Conservation (phyloP, 2,329 filamentous ascomycete genomes). For the Colletotrichum sojae region DNA sequence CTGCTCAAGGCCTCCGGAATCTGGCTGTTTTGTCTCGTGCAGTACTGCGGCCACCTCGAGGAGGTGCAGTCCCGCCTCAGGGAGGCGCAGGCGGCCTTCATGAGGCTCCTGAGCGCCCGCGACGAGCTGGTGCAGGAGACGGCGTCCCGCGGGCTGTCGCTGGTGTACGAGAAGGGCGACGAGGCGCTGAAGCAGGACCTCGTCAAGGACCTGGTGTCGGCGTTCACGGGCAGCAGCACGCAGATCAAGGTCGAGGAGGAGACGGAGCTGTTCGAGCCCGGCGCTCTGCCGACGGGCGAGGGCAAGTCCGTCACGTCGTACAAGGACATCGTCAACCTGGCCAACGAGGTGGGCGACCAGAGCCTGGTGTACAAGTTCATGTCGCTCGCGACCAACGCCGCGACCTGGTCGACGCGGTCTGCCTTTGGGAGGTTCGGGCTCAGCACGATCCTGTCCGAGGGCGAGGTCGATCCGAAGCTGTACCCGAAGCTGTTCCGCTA, state of each 20-base stretch:
- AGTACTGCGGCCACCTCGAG: conserved; percentile 86
- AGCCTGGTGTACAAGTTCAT: conserved; percentile 99
- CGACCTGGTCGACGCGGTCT: conserved; percentile 96
- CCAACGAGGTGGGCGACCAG: conserved; percentile 96
- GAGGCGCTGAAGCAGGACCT: conserved; percentile 83
- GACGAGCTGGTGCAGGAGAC: conserved; percentile 98
- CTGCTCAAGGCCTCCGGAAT: conserved; percentile 93
- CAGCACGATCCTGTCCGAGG: conserved; percentile 91
- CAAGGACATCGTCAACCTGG: conserved; percentile 95
- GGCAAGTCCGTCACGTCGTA: conserved; percentile 94
- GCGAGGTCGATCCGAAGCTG: conserved; percentile 89
- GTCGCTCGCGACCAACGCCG: conserved; percentile 95
- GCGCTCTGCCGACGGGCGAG: conserved; percentile 90
- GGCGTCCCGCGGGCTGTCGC: conserved; percentile 88
- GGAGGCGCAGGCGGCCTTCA: conserved; percentile 88
- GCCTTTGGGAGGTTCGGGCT: conserved; percentile 96
- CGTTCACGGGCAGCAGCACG: conserved; percentile 84
- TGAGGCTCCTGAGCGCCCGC: conserved; percentile 86
- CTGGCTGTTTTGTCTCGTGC: conserved; percentile 92
- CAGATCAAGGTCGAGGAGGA: conserved; percentile 89
- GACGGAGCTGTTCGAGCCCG: conserved; percentile 93
- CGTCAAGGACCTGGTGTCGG: conserved; percentile 88
- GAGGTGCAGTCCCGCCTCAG: conserved; percentile 82
- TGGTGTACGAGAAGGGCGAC: conserved; percentile 95
- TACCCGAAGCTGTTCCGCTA: conserved; percentile 97